Base-by-base conservation (phyloP, 2,329 filamentous ascomycete species). In the Fusarium scirpi region DNA sequence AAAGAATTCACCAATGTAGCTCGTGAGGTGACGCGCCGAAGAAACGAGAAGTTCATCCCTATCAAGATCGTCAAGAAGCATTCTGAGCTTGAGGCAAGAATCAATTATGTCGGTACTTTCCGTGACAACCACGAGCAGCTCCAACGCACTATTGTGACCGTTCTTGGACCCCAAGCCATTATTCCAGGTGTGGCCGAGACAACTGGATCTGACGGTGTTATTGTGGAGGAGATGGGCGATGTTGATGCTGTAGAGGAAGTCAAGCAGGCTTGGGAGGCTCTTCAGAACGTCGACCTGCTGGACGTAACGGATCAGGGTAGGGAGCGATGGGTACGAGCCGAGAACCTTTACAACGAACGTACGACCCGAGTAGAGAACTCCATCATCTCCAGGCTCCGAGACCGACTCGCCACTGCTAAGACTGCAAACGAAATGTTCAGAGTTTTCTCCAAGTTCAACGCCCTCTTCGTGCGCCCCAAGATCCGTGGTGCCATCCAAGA, bases 371-470 rank as follows among this genome's bases (percentile, higher is more conserved):
- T 99, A 7, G 96, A 99, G 80, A 99, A 99, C 81, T 98, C 96
- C 6, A 99, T 99, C 80, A 99, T 99, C 79, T 94, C 96, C 34
- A 89, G 94, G 57, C 86, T 99, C 32, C 89, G 96, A 76, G 96
- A 99, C 81, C 92, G 96, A 62, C 87, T 99, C 59, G 96, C 94
- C 16, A 97, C 94, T 9, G 95, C 96, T 15, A 98, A 97, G 85
- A 97, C 94, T 67, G 96, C 96, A 43, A 98, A 97, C 78, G 97
- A 99, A 82, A 99, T 99, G 96, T 99, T 99, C 80, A 92, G 97
- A 58, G 96, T 99, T 67, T 99, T 99, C 80, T 98, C 96, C 56
- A 98, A 98, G 79, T 99, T 99, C 87, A 99, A 99, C 78, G 96
- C 96, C 3, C 90, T 99, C 30, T 97, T 99, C 74, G 95, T 99